phyloP scores from a whole-genome alignment of 1,284 basidiomycete species.

The Cutaneotrichosporon curvatum region DNA sequence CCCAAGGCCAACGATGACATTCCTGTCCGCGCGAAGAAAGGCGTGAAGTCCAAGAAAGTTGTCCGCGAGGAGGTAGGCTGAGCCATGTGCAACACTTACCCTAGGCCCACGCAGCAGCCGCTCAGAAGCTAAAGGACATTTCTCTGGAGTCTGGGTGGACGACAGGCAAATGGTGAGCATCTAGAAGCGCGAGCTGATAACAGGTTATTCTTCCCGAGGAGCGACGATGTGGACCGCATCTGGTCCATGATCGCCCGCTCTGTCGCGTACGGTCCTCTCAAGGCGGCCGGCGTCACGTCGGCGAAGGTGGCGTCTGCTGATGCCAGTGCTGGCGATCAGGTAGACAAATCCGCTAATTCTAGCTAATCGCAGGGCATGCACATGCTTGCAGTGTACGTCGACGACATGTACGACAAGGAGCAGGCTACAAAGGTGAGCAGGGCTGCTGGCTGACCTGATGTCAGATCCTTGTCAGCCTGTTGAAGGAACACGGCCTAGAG shows the following conservation, averaged over 20 bases:
- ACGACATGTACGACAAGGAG: slow-evolving; percentile 24
- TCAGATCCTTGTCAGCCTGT: slow-evolving; percentile 21
- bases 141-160: slow-evolving; percentile 18
- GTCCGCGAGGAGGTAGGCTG: slow-evolving; percentile 22
- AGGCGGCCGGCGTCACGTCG: slow-evolving; percentile 17
- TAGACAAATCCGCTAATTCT: background rate
- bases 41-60: slow-evolving; percentile 26
- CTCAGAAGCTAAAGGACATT: slow-evolving; percentile 19
- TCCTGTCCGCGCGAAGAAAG: slow-evolving; percentile 29
- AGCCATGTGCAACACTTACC: background rate
- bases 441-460: background rate
- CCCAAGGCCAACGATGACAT: slow-evolving; percentile 19
- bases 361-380: slow-evolving; percentile 14
- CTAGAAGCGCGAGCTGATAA: background rate
- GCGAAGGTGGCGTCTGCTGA: slow-evolving; percentile 25
- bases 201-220: slow-evolving; percentile 25
- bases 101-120: slow-evolving; percentile 17
- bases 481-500: slow-evolving; percentile 30
- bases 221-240: slow-evolving; percentile 20
- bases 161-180: slow-evolving; percentile 30
- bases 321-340: background rate
- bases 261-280: slow-evolving; percentile 30
- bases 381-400: slow-evolving; percentile 28
- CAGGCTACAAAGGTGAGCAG: slow-evolving; percentile 19
- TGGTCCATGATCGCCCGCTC: slow-evolving; percentile 27